Evolutionary conservation across 441 rosid genomes (phyloP).

Genomic region (Erodium trifolium): DNA sequence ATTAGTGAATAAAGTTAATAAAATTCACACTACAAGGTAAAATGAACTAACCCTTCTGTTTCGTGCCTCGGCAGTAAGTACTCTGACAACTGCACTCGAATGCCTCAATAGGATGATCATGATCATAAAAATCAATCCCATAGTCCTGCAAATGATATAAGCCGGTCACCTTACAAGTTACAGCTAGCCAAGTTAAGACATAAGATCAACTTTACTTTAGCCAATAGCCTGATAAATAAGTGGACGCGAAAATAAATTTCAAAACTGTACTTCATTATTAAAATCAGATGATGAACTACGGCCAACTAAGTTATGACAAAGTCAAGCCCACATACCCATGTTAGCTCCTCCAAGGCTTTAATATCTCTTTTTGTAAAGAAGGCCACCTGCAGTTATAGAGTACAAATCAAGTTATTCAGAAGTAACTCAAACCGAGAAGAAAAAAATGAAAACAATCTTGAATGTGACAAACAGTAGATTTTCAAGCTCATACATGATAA

Average conservation of each 20-base stretch:
- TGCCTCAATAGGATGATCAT: slow-evolving; percentile 68
- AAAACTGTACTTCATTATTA: neutral
- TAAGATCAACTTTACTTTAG: neutral
- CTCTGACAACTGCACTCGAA: slow-evolving; percentile 71
- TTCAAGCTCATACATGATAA: slow-evolving; percentile 56
- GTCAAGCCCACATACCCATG: slow-evolving; percentile 55
- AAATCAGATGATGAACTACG: slow-evolving; percentile 3
- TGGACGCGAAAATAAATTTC: neutral
- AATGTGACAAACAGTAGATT: slow-evolving; percentile 4
- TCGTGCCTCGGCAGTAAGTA: slow-evolving; percentile 46
- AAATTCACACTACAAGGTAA: neutral
- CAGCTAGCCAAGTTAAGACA: neutral
- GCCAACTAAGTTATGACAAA: neutral
- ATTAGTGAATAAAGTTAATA: neutral
- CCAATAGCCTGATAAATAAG: neutral
- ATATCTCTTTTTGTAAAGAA: slow-evolving; percentile 68
- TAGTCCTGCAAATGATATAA: slow-evolving; percentile 52
- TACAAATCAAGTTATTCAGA: slow-evolving; percentile 20
- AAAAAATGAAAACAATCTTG: neutral
- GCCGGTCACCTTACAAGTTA: slow-evolving; percentile 2
- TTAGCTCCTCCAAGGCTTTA: slow-evolving; percentile 61
- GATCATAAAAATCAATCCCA: slow-evolving; percentile 67
- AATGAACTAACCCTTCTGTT: slow-evolving; percentile 25
- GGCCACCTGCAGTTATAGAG: slow-evolving; percentile 52
- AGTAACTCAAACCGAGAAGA: neutral